Percentiles rank a stretch among this genome's conserved stretches.
Evolutionary conservation across 352 stramenopile species (phyloP).

Genomic region (Globisporangium okanoganense): DNA sequence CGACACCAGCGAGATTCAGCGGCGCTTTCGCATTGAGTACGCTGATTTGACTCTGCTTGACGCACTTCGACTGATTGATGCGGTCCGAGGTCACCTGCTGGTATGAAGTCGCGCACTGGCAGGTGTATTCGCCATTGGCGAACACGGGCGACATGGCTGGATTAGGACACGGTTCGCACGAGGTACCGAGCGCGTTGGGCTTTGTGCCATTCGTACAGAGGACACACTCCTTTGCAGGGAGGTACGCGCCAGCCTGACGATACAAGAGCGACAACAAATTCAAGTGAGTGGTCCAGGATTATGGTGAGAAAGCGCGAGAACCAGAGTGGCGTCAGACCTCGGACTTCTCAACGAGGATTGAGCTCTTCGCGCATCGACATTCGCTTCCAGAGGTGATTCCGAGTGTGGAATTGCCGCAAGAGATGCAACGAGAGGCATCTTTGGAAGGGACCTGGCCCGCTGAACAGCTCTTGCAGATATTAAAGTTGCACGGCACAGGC

Average conservation of each 20-base stretch:
- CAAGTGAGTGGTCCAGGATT: not conserved
- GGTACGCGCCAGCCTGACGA: constrained; percentile 39
- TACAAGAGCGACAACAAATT: not conserved
- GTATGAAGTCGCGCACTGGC: constrained; percentile 61
- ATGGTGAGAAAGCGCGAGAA: not conserved
- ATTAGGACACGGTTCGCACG: constrained; percentile 75
- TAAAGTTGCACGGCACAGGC: constrained; percentile 52
- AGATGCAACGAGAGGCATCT: constrained; percentile 44
- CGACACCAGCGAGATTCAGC: constrained; percentile 25
- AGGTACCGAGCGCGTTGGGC: constrained; percentile 27
- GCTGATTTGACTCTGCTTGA: constrained; percentile 38
- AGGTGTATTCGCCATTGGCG: constrained; percentile 22
- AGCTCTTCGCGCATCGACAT: constrained; percentile 42
- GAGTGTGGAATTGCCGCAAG: constrained; percentile 59
- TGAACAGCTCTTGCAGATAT: constrained; percentile 39
- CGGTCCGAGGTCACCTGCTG: constrained; percentile 40
- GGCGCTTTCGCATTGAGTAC: constrained; percentile 52
- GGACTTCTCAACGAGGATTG: constrained; percentile 51
- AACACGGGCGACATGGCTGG: constrained; percentile 62
- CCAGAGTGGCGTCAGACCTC: constrained; percentile 18
- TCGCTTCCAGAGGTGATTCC: constrained; percentile 34
- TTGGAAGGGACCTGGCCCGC: constrained; percentile 30
- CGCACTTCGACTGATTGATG: constrained; percentile 33
- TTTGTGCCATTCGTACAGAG: constrained; percentile 39
- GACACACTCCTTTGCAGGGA: constrained; percentile 63